Evolutionary conservation across 768 basidiomycete species (phyloP), one percentile per base, ranked within the genome.

Genomic region (Macrolepiota albuminosa): DNA sequence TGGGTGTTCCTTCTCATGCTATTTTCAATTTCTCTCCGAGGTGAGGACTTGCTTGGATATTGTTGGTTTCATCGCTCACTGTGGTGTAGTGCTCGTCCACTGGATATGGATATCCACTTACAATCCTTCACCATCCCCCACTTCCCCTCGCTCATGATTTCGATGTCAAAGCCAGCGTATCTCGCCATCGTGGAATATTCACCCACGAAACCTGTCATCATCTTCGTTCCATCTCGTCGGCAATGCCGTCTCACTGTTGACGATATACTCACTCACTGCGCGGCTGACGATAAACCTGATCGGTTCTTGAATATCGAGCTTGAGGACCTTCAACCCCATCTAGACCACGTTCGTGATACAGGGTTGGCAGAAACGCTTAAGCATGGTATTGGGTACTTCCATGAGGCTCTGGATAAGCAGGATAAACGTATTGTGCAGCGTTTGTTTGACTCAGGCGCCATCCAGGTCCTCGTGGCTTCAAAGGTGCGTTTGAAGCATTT

Each of bases 101-200:
- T 98, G 11, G 95, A 97, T 64, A 91, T 99, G 87, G 94, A 98
- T 60, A 95, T 99, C 51, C 95, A 98, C 69, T 76, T 99, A 8
- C 97, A 99, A 68, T 94, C 91, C 45, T 99, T 97, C 78, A 84
- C 84, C 31, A 92, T 95, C 49, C 93, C 95, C n/a, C 97, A 98
- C 69, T 97, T 96, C 85, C 95, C 97, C 0, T 97, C 95, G 0
- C 78, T 99, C 45, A 98, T 99, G 96, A 93, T 98, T 61, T 84
- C 95, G 48, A 98, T 99, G 97, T 95, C 95, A 9, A 98, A 98
- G 70, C 97, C 97, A 0, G 92, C 96, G 0, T 98, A 98, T 71
- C 84, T 98, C 7, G 88, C 95, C 34, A 89, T 98, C 61, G 77
- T 87, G 47, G 96, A 99, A 69, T 87, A 94, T 64, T 88, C 97